Percentiles rank a stretch among this genome's conserved stretches.
Evolutionary conservation across 176 grass and related monocot species (phyloP).

Genomic region (Paspalum vaginatum): DNA sequence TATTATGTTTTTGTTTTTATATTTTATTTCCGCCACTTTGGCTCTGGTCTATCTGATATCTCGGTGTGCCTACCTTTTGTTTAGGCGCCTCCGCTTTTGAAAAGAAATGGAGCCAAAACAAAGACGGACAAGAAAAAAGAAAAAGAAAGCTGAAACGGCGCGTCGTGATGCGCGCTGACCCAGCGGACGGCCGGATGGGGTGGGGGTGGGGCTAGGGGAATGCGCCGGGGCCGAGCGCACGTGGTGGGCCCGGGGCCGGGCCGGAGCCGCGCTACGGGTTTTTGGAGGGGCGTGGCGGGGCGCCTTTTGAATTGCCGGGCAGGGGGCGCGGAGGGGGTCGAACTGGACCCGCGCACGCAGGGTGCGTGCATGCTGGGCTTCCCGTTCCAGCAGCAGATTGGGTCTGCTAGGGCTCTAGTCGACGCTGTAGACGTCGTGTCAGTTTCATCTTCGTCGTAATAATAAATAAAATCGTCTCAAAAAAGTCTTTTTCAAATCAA

Average conservation of each 20-base stretch:
- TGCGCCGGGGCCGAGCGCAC: slow-evolving; percentile 8
- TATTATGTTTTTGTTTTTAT: background rate
- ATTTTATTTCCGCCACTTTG: slow-evolving; percentile 8
- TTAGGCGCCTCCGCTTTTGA: slow-evolving; percentile 1
- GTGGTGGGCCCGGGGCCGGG: slow-evolving; percentile 34
- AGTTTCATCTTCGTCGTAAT: background rate
- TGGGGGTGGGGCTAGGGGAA: slow-evolving; percentile 8
- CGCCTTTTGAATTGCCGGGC: slow-evolving; percentile 23
- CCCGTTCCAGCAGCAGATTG: background rate
- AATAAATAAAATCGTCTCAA: background rate
- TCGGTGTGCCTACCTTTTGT: background rate
- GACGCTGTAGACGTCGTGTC: background rate
- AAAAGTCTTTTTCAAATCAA: background rate
- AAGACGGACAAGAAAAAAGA: background rate
- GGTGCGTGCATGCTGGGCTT: background rate
- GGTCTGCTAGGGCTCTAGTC: background rate
- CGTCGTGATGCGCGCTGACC: slow-evolving; percentile 30
- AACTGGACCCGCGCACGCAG: slow-evolving; percentile 15
- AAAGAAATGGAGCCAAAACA: slow-evolving; percentile 33
- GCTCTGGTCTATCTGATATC: background rate
- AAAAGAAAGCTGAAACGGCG: background rate
- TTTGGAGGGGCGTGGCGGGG: background rate
- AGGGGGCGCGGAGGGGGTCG: background rate
- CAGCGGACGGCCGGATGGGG: background rate
- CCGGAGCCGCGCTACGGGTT: background rate